Conservation (phyloP, 2,329 filamentous ascomycete species). For the Penicillium oxalicum region DNA sequence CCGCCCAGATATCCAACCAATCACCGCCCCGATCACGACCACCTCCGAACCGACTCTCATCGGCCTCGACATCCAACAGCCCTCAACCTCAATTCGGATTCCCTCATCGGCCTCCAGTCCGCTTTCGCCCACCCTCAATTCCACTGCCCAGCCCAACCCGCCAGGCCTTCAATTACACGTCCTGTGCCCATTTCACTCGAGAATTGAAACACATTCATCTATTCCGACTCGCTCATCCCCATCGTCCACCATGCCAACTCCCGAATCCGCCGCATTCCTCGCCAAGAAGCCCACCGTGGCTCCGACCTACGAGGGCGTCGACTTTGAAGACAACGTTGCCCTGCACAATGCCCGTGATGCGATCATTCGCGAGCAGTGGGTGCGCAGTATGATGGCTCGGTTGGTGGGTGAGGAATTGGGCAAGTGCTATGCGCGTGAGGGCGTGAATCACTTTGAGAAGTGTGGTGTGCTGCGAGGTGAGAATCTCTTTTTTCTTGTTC, state of each 20-base stretch:
- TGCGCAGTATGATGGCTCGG: slow-evolving; percentile 63
- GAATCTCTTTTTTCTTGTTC: slow-evolving; percentile 19
- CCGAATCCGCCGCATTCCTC: slow-evolving; percentile 59
- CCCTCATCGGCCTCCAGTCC: slow-evolving; percentile 5
- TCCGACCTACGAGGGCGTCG: slow-evolving; percentile 61
- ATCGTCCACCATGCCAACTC: slow-evolving; percentile 52
- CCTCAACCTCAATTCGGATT: slow-evolving; percentile 3
- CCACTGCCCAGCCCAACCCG: no score
- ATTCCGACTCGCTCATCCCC: background rate
- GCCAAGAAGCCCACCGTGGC: slow-evolving; percentile 60
- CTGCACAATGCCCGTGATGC: slow-evolving; percentile 60
- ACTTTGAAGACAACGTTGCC: slow-evolving; percentile 59
- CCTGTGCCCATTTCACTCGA: no score
- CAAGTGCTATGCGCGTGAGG: slow-evolving; percentile 61
- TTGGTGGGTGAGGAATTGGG: slow-evolving; percentile 61
- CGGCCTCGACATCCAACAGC: slow-evolving; percentile 16
- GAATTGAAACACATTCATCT: background rate
- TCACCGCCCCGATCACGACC: slow-evolving; percentile 23
- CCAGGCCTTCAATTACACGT: no score
- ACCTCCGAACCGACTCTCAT: slow-evolving; percentile 15
- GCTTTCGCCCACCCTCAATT: background rate
- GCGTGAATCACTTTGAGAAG: slow-evolving; percentile 63
- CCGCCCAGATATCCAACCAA: slow-evolving; percentile 25
- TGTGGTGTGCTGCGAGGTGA: slow-evolving; percentile 60
- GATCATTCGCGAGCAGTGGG: slow-evolving; percentile 63